Conservation (phyloP, 192 early-diverging fungal species). For the Umbelopsis vinacea region DNA sequence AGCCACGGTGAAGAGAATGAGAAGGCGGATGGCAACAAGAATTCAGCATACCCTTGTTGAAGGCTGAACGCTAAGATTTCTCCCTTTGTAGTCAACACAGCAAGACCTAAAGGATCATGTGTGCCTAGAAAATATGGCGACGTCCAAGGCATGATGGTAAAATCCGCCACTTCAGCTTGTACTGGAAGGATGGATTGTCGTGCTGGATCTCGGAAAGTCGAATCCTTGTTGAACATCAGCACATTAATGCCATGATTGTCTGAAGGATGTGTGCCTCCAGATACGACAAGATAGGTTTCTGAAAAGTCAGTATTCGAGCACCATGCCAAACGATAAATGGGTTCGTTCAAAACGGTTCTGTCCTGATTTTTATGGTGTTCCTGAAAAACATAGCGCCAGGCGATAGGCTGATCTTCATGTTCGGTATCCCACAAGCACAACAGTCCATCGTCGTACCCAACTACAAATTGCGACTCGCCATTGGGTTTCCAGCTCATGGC, state of each 20-base stretch:
- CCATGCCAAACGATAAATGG: conserved; percentile 53
- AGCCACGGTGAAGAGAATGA: conserved; percentile 41
- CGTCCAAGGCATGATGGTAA: conserved; percentile 41
- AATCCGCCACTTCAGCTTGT: conserved; percentile 45
- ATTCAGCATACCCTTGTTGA: conserved; percentile 31
- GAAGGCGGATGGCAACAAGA: conserved; percentile 43
- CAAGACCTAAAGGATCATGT: conserved; percentile 43
- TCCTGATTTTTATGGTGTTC: conserved; percentile 23
- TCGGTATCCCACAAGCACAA: conserved; percentile 52
- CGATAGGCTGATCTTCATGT: conserved; percentile 32
- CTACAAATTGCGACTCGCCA: conserved; percentile 49
- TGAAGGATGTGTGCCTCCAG: conserved; percentile 42
- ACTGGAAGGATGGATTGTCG: conserved; percentile 46
- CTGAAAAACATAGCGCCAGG: conserved; percentile 35
- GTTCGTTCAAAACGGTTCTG: conserved; percentile 31
- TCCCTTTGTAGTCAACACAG: conserved; percentile 42
- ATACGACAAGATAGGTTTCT: conserved; percentile 48
- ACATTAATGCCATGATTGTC: conserved; percentile 51
- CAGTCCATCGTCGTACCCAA: conserved; percentile 47
- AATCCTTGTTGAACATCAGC: conserved; percentile 42
- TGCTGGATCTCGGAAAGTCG: conserved; percentile 36
- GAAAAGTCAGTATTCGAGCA: conserved; percentile 32
- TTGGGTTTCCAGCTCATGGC: conserved; percentile 53
- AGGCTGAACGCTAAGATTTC: conserved; percentile 38
- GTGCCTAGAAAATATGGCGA: conserved; percentile 43